Base-by-base conservation (phyloP, 345 rosid species). In the Melastoma malabathricum region DNA sequence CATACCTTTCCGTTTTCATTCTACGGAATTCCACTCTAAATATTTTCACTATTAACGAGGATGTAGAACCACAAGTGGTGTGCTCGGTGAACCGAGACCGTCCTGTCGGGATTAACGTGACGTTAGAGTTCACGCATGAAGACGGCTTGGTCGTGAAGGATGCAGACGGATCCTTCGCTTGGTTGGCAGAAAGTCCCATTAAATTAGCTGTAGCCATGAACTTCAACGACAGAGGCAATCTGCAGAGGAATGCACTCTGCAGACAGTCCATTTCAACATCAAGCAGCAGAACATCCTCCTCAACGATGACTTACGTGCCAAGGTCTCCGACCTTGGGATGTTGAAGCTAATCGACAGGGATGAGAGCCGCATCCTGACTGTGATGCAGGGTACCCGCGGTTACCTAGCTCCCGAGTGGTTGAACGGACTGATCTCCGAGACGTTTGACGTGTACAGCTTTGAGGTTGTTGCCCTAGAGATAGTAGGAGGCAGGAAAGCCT, bases 221-320 rank as follows among this genome's bases (percentile, higher is more conserved):
- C 38, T 29, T 27, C 3, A 27, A 3, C 6, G 31, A 27, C 6
- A 27, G 31, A 27, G 31, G 31, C 6, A 27, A 27, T 29, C 38
- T 29, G n/a, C n/a, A n/a, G 62, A 60, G 43, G 67, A 64, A 19
- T 72, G 72, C 53, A 43, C 43, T 16, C 66, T 46, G 41, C 64
- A 57, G 51, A 59, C 47, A 44, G 19, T 59, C 18, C 59, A 61
- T 41, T 31, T 61, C 41, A 53, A 61, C 17, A 54, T 61, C 44
- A 54, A 53, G 14, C 59, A 48, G 0, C 53, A 61, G 17, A 61
- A 61, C 20, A 41, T 61, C 51, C 59, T 61, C 48, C 29, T 61
- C 13, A 48, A 61, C 41, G 53, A 53, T 15, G 13, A 45, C 17
- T 61, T 53, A 10, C 54, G 56, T 31, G 61, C 50, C 8, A 63